phyloP scores from a whole-genome alignment of 2,329 filamentous ascomycete species.

The Microcyclospora pomicola region DNA sequence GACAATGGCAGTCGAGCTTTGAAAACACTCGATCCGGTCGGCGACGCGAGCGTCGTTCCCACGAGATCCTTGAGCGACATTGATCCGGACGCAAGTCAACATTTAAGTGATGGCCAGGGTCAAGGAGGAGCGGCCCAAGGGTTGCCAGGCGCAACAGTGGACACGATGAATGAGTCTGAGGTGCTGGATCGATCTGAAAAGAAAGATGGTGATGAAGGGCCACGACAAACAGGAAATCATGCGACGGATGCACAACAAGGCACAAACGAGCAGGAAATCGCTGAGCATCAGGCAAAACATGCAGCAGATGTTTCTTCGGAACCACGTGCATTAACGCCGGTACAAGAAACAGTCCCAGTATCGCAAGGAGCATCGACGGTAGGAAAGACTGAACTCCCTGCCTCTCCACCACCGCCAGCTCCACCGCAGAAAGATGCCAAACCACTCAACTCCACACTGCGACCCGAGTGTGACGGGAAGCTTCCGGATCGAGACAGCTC shows the following conservation, averaged over 20 bases:
- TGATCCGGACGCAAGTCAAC: no score
- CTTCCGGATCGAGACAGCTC: constrained; percentile 14
- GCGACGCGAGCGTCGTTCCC: no score
- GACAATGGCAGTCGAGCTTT: background rate
- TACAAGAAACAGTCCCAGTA: no score
- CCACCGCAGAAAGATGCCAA: constrained; percentile 19
- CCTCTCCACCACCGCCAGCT: constrained; percentile 17
- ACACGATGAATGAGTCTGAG: constrained; percentile 1
- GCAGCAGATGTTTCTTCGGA: constrained; percentile 15
- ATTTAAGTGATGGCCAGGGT: no score
- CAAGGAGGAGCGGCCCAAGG: no score
- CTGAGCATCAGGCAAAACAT: constrained; percentile 17
- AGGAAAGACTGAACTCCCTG: constrained; percentile 11
- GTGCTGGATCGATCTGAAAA: constrained; percentile 4
- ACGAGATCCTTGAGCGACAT: no score
- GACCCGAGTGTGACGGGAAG: constrained; percentile 19
- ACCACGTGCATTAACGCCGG: background rate
- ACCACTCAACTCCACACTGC: constrained; percentile 4
- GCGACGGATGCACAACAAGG: no score
- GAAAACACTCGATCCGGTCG: no score
- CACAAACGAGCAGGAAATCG: constrained; percentile 17
- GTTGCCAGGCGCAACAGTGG: no score
- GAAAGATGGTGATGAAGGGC: constrained; percentile 1
- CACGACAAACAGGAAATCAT: no score
- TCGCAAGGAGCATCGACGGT: no score